A percentile compares a stretch with the other conserved stretches of the same genome.
Evolutionary conservation across 2,329 filamentous ascomycete species (phyloP).

Genomic region (Aureobasidium leucospermi): DNA sequence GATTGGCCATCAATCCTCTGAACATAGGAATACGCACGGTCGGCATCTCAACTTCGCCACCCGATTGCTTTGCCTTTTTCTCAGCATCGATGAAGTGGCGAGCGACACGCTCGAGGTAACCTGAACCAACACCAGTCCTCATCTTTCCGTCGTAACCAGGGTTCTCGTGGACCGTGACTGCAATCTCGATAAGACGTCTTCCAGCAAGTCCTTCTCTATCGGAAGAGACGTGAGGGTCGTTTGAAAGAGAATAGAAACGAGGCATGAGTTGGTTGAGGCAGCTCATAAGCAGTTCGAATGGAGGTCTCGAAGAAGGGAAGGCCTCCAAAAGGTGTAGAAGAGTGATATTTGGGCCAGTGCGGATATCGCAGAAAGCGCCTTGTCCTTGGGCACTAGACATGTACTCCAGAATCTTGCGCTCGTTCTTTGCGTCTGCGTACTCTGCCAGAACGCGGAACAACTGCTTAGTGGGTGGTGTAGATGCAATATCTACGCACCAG

Average conservation of each 20-base stretch:
- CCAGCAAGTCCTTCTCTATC: slow-evolving; percentile 60
- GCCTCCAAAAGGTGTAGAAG: slow-evolving; percentile 79
- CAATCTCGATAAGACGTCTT: slow-evolving; percentile 83
- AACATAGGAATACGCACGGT: slow-evolving; percentile 90
- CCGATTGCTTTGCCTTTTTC: slow-evolving; percentile 42
- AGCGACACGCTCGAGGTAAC: slow-evolving; percentile 85
- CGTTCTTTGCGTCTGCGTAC: slow-evolving; percentile 68
- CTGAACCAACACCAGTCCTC: slow-evolving; percentile 82
- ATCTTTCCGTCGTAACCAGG: slow-evolving; percentile 61
- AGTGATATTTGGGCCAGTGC: slow-evolving; percentile 78
- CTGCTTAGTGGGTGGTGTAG: slow-evolving; percentile 81
- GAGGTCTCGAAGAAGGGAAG: slow-evolving; percentile 86
- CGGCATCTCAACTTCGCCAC: slow-evolving; percentile 40
- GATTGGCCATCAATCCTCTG: slow-evolving; percentile 95
- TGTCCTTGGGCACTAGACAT: slow-evolving; percentile 87
- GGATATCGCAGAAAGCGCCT: slow-evolving; percentile 83
- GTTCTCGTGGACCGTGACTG: slow-evolving; percentile 90
- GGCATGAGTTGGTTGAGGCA: slow-evolving; percentile 87
- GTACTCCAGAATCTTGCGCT: slow-evolving; percentile 82
- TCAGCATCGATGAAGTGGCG: slow-evolving; percentile 63
- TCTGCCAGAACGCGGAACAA: slow-evolving; percentile 81
- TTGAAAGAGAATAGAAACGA: slow-evolving; percentile 95
- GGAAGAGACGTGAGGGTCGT: slow-evolving; percentile 79
- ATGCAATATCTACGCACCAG: slow-evolving; percentile 93
- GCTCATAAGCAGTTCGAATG: slow-evolving; percentile 72